Conservation (phyloP, 148 eudicot species). For the Camellia lanceoleosa region DNA sequence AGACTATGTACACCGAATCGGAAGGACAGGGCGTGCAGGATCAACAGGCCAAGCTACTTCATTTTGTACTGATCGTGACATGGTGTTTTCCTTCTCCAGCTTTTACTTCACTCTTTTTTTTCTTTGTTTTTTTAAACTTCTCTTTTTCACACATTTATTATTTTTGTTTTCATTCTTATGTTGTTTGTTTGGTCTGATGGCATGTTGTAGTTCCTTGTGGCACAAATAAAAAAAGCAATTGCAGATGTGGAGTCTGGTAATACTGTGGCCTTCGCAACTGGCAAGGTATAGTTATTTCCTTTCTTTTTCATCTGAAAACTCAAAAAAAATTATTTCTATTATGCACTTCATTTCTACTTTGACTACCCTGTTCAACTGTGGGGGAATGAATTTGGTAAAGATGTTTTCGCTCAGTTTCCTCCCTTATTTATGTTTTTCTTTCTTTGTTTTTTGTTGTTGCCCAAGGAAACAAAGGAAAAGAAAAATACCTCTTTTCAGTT, state of each 20-base stretch:
- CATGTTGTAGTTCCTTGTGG: conserved; percentile 39
- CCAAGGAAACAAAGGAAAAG: background rate
- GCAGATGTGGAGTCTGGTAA: conserved; percentile 49
- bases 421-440: background rate
- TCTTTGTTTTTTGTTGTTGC: background rate
- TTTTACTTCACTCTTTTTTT: background rate
- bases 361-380: background rate
- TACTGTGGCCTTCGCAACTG: conserved; percentile 42
- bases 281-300: conserved; percentile 34
- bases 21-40: conserved; percentile 63
- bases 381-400: background rate
- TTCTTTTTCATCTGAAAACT: background rate
- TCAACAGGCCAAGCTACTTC: conserved; percentile 53
- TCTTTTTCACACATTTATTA: background rate
- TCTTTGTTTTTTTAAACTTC: background rate
- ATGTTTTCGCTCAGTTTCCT: background rate
- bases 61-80: conserved; percentile 47
- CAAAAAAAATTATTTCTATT: background rate
- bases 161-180: background rate
- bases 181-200: conserved; percentile 1
- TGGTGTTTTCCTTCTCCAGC: conserved; percentile 26
- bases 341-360: background rate
- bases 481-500: background rate
- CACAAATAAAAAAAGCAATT: conserved; percentile 50
- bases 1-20: conserved; percentile 60